Base-by-base conservation (phyloP, 306 rosid species). In the Canavalia ensiformis region DNA sequence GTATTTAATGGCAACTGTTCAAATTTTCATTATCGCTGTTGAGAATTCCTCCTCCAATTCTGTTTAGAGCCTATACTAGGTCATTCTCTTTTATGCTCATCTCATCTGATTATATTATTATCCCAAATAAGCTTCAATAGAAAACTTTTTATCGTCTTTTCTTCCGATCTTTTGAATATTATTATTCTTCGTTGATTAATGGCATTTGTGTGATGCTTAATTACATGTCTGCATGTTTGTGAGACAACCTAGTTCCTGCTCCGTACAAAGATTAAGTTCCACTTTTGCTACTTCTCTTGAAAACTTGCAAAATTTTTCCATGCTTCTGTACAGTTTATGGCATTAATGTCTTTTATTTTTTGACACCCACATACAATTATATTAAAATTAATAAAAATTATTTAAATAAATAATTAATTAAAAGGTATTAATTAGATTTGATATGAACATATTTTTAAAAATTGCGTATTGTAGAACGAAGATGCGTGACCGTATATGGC, bases 91-190 rank as follows among this genome's bases (percentile, higher is more conserved):
- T 70, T 78, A 75, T 84, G 75, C 74, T 76, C 33, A 64, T 71
- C 49, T 56, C 78, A n/a, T 68, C 65, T 78, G 75, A 84, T 79
- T 74, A 86, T 83, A 77, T 78, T 76, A 39, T 50, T 54, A 46
- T 83, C 80, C 65, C 75, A 50, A 89, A 87, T 90, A 90, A 87
- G 83, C 79, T 81, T 72, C 63, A 73, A 52, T 71, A 33, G 81
- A 52, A 77, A 67, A 81, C 83, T 74, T 64, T 12, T 4, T 50
- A 25, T 68, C 62, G 56, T 67, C 44, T 49, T 74, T 34, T 51
- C 64, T 41, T 51, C 28, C 28, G 39, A 74, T 41, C 64, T 60
- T 65, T 33, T 58, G 25, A 77, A 74, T 83, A 54, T 62, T 75
- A 18, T 29, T 64, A 12, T 64, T 76, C 8, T 63, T 30, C 31